phyloP scores from a whole-genome alignment of 2,329 filamentous ascomycete species.

The Phialophora tarda region DNA sequence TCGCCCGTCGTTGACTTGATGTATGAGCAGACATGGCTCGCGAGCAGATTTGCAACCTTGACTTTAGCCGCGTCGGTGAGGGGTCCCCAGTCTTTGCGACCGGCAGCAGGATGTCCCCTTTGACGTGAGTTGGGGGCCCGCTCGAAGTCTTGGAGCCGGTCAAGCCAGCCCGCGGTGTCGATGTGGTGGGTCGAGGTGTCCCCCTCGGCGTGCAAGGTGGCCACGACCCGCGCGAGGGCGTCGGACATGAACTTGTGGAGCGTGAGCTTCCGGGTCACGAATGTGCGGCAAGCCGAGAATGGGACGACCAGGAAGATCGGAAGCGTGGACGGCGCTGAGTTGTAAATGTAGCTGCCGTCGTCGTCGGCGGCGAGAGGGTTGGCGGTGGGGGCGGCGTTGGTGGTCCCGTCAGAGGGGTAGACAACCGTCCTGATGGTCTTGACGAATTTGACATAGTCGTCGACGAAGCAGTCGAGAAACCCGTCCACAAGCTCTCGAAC shows the following conservation, averaged over 20 bases:
- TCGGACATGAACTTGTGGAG: conserved; percentile 24
- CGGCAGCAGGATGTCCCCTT: not conserved
- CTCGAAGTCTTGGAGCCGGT: conserved; percentile 38
- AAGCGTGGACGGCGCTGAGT: conserved; percentile 39
- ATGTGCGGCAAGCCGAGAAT: conserved; percentile 44
- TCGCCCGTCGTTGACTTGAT: conserved; percentile 19
- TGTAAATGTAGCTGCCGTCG: conserved; percentile 36
- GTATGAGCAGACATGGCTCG: conserved; percentile 48
- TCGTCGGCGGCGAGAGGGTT: conserved; percentile 16
- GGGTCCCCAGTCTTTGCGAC: not conserved
- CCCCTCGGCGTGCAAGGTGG: conserved; percentile 44
- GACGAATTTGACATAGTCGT: conserved; percentile 45
- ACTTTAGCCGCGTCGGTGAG: not conserved
- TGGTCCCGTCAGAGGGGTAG: conserved; percentile 38
- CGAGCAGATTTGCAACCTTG: conserved; percentile 46
- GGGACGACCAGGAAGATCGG: conserved; percentile 49
- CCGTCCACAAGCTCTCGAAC: conserved; percentile 16
- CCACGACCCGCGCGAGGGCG: conserved; percentile 39
- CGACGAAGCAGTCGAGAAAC: conserved; percentile 28
- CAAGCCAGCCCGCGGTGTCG: conserved; percentile 50
- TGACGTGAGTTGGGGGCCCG: conserved; percentile 30
- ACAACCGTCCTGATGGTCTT: conserved; percentile 43
- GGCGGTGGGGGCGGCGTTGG: not conserved
- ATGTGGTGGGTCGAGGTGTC: conserved; percentile 48
- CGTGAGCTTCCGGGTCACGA: conserved; percentile 41